Conservation (phyloP, 2,329 filamentous ascomycete species). For the Waltergamsia citrina region DNA sequence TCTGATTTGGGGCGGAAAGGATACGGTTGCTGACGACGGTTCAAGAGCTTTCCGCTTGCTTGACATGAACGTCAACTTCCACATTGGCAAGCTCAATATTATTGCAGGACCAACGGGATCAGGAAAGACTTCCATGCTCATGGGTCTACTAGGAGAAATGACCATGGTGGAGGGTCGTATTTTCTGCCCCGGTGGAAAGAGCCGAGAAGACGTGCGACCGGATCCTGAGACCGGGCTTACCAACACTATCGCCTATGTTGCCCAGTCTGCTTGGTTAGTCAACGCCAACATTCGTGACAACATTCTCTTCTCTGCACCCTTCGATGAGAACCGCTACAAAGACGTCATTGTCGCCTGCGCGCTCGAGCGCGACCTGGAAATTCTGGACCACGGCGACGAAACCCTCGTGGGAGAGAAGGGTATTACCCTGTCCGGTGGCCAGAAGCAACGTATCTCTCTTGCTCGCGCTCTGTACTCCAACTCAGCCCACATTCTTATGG, state of each 20-base stretch:
- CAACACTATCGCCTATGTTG: constrained; percentile 91
- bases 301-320: constrained; percentile 79
- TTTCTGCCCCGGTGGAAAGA: constrained; percentile 74
- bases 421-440: constrained; percentile 90
- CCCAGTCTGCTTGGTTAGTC: constrained; percentile 93
- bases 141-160: constrained; percentile 97
- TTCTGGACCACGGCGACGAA: constrained; percentile 85
- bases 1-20: constrained; percentile 77
- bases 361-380: constrained; percentile 81
- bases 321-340: constrained; percentile 73
- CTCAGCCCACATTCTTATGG: constrained; percentile 80
- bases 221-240: constrained; percentile 80
- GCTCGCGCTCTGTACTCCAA: constrained; percentile 88
- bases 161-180: constrained; percentile 71
- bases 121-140: constrained; percentile 90
- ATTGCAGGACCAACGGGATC: constrained; percentile 89
- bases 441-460: constrained; percentile 6
- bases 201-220: constrained; percentile 72
- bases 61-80: constrained; percentile 74
- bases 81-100: constrained; percentile 79
- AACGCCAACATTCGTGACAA: constrained; percentile 95
- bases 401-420: constrained; percentile 96
- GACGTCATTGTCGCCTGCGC: constrained; percentile 87
- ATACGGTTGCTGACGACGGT: constrained; percentile 50
- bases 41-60: constrained; percentile 75